Evolutionary conservation across 441 rosid genomes (phyloP), one percentile per base, ranked within the genome.

Genomic region (Breynia disticha): DNA sequence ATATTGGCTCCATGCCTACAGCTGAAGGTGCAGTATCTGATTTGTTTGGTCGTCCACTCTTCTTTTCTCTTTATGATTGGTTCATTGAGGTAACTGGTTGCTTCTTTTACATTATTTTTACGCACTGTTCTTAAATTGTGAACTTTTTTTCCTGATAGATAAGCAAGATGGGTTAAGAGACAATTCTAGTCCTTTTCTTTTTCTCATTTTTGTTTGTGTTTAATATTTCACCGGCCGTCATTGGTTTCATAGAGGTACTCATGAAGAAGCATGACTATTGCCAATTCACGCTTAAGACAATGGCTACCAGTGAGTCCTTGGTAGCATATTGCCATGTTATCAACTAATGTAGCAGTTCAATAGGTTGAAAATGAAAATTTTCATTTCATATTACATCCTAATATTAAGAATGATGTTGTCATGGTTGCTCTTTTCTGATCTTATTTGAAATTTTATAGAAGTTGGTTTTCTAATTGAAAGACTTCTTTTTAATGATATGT

Each of bases 1-100:
- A 59, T 63, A 77, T 87, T 48, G 82, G 82, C 42, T 77, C 93
- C 15, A 81, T 85, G 98, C 98, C 95, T 49, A 67, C 57, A 48
- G 98, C 98, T 63, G 80, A 90, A 83, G 96, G 96, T 11, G 86
- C 95, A 11, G 96, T 81, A 57, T 78, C 97, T 48, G 96, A 90
- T 85, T 76, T 87, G 72, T 83, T 90, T 62, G 80, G 68, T 46
- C 84, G 83, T 43, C 95, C 96, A 39, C 85, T 85, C 64, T 90
- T 90, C 72, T 85, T 87, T 59, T 78, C 96, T 0, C 73, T 90
- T 12, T 87, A 79, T 37, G 95, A 90, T 65, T 90, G 97, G 96
- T 90, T 87, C 71, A 7, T 87, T 53, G 82, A 90, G 97, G 97
- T 87, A 70, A 44, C 16, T 2, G 0, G 28, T 41, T n/a, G 38